phyloP scores from a whole-genome alignment of 257 asterid genomes.

The Striga asiatica region DNA sequence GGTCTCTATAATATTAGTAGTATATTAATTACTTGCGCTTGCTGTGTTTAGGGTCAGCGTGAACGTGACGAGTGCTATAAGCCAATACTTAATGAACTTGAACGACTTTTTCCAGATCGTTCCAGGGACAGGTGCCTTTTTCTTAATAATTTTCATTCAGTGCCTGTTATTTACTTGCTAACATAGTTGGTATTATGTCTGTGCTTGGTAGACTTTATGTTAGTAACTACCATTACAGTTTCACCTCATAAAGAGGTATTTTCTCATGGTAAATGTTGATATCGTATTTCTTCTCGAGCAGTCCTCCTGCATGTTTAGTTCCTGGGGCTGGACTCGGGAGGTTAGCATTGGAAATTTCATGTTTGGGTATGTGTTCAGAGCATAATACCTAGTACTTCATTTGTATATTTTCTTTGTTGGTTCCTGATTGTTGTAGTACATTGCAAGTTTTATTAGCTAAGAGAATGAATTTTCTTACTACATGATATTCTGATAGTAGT shows the following conservation, averaged over 20 bases:
- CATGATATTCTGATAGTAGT: constrained; percentile 40
- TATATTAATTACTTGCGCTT: neutral
- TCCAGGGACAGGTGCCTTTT: constrained; percentile 40
- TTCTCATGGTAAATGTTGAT: constrained; percentile 24
- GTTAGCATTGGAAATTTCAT: constrained; percentile 88
- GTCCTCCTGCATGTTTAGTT: constrained; percentile 87
- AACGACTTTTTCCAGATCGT: constrained; percentile 58
- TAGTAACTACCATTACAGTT: neutral
- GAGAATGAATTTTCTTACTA: constrained; percentile 98
- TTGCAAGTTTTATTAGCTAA: constrained; percentile 82
- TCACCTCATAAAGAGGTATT: too few relatives aligned
- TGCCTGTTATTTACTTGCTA: neutral
- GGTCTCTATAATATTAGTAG: neutral
- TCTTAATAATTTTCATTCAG: neutral
- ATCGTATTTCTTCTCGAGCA: constrained; percentile 22
- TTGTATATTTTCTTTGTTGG: neutral
- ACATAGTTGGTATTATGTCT: neutral
- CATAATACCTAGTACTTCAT: neutral
- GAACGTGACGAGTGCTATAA: constrained; percentile 91
- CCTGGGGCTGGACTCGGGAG: constrained; percentile 99
- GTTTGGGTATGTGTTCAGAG: constrained; percentile 48
- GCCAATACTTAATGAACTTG: constrained; percentile 84
- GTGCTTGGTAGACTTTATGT: constrained; percentile 1
- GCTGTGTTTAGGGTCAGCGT: constrained; percentile 55
- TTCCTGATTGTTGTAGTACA: constrained; percentile 13